Evolutionary conservation across 2,329 filamentous ascomycete genomes (phyloP), one percentile per base, ranked within the genome.

Genomic region (Lithohypha guttulata): DNA sequence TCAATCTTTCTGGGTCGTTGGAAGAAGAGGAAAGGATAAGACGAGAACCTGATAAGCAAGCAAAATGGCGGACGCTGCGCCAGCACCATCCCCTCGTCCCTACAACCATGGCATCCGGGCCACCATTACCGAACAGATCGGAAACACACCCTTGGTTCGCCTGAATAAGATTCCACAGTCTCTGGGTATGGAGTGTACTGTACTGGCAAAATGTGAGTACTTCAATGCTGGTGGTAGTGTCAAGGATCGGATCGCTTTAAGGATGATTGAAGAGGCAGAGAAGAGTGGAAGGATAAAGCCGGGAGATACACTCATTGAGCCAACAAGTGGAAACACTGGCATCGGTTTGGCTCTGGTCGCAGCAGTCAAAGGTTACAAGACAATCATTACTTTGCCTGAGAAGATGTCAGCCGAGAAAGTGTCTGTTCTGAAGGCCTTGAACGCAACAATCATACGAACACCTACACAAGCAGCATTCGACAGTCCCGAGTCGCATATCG

Each of bases 361-460:
- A 42, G 91, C 91, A 11, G 83, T 98, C 56, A 96, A 95, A 69
- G 89, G 59, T 51, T 98, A 96, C 72, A 89, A 89, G 64, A 93
- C 87, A 27, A 96, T 98, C 64, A 98, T 98, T 61, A 98, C 91
- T 8, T 76, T 98, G 31, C 91, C 91, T 36, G 91, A 98, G 67
- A 98, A 98, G 71, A 98, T 98, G 91, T 95, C 86, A 1, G 83
- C 86, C 33, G 91, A 98, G 65, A 98, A 98, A 65, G 91, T 98
- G 26, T 82, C 89, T 2, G 91, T 98, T 19, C 73, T 98, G 46
- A 83, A 86, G 53, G 89, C 91, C 20, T 74, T 98, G 37, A 89
- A 89, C 48, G 91, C 91, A 28, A 95, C 93, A 57, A 96, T 98
- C 63, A 95, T 98, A 60, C 81, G 91, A 39, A 98, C 91, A 3